Conservation (phyloP, 2,329 filamentous ascomycete species). For the Byssochlamys sp. region DNA sequence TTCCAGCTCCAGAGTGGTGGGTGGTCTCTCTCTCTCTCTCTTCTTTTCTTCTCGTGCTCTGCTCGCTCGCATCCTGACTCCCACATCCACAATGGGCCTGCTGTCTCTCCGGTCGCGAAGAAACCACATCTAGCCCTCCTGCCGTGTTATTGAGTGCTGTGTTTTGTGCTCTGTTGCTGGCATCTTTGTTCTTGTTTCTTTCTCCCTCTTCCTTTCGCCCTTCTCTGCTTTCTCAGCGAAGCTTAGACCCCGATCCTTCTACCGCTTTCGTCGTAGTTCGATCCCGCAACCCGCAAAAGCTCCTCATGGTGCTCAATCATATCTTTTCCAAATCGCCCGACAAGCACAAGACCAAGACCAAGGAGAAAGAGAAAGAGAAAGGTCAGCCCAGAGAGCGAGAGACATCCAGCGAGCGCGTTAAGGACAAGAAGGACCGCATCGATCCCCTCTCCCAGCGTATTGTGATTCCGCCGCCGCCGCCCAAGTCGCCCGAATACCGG, state of each 20-base stretch:
- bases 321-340: constrained; percentile 27
- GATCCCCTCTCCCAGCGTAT: constrained; percentile 3
- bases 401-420: not conserved
- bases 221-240: not conserved
- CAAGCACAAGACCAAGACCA: constrained; percentile 12
- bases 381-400: not conserved
- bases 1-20: not conserved
- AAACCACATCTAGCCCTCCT: not conserved
- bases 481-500: not conserved
- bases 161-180: not conserved
- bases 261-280: constrained; percentile 34
- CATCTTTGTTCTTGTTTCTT: too few species aligned
- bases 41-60: constrained; percentile 1
- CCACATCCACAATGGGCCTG: not conserved
- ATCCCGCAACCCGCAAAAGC: constrained; percentile 14
- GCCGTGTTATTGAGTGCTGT: not conserved
- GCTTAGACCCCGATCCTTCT: constrained; percentile 16
- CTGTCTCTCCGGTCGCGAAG: not conserved
- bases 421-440: not conserved
- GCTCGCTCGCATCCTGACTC: constrained; percentile 1
- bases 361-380: constrained; percentile 9
- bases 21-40: constrained; percentile 1
- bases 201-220: not conserved
- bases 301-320: constrained; percentile 28
- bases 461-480: constrained; percentile 2